phyloP scores from a whole-genome alignment of 2,329 filamentous ascomycete species.

The Ilyonectria robusta region DNA sequence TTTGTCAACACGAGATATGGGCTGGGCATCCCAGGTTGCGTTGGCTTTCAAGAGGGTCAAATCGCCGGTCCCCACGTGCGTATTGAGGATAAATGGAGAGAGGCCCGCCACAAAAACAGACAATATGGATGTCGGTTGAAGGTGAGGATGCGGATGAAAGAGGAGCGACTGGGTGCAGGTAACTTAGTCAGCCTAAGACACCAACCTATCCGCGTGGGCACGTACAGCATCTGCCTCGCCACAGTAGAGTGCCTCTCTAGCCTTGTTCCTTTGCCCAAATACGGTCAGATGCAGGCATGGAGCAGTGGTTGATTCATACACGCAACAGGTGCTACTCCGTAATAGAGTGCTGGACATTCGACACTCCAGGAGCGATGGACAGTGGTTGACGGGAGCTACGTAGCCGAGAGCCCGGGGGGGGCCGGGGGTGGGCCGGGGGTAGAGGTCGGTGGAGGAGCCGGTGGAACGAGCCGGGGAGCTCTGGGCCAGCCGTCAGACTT shows the following conservation, averaged over 20 bases:
- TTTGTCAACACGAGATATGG: not conserved
- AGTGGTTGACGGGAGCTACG: conserved; percentile 2
- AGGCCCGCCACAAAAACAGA: not conserved
- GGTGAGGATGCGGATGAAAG: not conserved
- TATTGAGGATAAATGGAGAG: too few relatives aligned
- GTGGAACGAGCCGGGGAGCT: conserved; percentile 43
- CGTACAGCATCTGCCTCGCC: not conserved
- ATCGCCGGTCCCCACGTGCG: not conserved
- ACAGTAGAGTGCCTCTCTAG: not conserved
- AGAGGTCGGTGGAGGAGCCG: conserved; percentile 37
- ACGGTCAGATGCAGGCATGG: not conserved
- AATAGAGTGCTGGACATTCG: not conserved
- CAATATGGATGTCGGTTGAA: not conserved
- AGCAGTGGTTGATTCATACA: not conserved
- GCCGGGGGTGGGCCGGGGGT: conserved; percentile 28
- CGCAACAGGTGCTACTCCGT: not conserved
- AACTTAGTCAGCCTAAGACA: not conserved
- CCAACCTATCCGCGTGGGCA: not conserved
- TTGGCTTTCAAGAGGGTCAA: not conserved
- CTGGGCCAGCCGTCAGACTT: conserved; percentile 42
- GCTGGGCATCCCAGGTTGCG: not conserved
- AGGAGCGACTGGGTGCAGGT: not conserved
- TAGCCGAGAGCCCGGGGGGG: conserved; percentile 21
- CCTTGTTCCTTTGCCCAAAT: not conserved
- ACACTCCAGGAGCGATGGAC: not conserved